Evolutionary conservation across 306 rosid genomes (phyloP).

Genomic region (Vigna trinervia): DNA sequence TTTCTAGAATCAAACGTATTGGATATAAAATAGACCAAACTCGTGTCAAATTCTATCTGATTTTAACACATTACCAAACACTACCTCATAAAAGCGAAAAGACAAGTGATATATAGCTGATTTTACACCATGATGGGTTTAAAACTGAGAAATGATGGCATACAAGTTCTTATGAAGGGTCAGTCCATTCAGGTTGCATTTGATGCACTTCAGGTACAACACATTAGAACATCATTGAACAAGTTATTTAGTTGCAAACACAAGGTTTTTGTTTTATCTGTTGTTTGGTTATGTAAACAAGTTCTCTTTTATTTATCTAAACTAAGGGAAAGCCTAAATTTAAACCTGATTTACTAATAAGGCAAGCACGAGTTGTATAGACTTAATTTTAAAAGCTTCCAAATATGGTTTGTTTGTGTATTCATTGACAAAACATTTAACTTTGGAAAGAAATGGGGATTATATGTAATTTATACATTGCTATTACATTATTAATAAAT

Average conservation of each 20-base stretch:
- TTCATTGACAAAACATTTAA: too few relatives aligned
- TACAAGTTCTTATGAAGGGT: neutral
- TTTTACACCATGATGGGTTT: neutral
- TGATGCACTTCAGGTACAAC: neutral
- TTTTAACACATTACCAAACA: neutral
- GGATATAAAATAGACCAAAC: neutral
- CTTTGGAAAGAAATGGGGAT: too few relatives aligned
- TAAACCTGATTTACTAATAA: too few relatives aligned
- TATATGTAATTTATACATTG: too few relatives aligned
- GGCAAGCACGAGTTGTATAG: too few relatives aligned
- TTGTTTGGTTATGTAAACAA: neutral
- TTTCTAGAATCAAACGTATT: neutral
- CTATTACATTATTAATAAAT: too few relatives aligned
- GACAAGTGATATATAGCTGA: neutral
- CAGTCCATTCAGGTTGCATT: neutral
- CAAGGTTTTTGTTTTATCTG: neutral
- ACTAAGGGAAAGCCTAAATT: too few relatives aligned
- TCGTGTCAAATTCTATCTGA: neutral
- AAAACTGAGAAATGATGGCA: neutral
- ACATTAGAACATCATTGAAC: neutral
- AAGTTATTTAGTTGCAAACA: neutral
- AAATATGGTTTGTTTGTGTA: too few relatives aligned
- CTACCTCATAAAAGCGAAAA: neutral
- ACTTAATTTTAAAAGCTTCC: too few relatives aligned
- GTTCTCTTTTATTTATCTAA: too few relatives aligned